Percentiles rank a stretch among this genome's conserved stretches.
These are phyloP conservation scores for Sporothrix mexicana DNA, from an alignment of 2,329 filamentous ascomycete species.

Conservation along the genomic window DNA sequence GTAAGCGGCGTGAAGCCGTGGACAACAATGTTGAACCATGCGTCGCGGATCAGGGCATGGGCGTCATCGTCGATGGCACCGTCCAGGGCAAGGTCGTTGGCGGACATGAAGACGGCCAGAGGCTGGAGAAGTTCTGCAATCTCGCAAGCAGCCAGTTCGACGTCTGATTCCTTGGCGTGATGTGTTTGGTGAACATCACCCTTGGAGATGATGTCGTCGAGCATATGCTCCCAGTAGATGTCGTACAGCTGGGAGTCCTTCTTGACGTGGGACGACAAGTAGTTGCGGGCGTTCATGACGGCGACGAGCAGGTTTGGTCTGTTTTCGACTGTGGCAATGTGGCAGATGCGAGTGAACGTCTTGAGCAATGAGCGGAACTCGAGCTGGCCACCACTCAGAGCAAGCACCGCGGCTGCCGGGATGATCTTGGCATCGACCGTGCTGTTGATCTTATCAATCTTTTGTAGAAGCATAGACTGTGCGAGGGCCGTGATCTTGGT, in stretches of 20 bases:
- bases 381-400: slow-evolving; percentile 74
- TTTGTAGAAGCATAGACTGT: slow-evolving; percentile 95
- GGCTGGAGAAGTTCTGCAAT: slow-evolving; percentile 88
- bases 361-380: slow-evolving; percentile 89
- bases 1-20: slow-evolving; percentile 85
- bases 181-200: slow-evolving; percentile 81
- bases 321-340: slow-evolving; percentile 73
- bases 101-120: slow-evolving; percentile 81
- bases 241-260: slow-evolving; percentile 77
- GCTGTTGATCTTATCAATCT: slow-evolving; percentile 82
- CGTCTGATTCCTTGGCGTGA: slow-evolving; percentile 75
- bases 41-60: slow-evolving; percentile 78
- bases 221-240: slow-evolving; percentile 80
- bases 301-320: slow-evolving; percentile 72
- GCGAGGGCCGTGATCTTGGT: slow-evolving; percentile 92
- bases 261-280: slow-evolving; percentile 73
- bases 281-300: slow-evolving; percentile 77
- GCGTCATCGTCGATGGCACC: slow-evolving; percentile 68
- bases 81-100: slow-evolving; percentile 60
- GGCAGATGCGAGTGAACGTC: slow-evolving; percentile 76
- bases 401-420: slow-evolving; percentile 77
- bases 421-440: slow-evolving; percentile 86
- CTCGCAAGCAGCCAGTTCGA: slow-evolving; percentile 81
- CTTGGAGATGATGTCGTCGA: slow-evolving; percentile 87
- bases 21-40: slow-evolving; percentile 97